These are phyloP conservation scores for Bombardia bombarda DNA, from an alignment of 495 filamentous ascomycete species.

Conservation along the genomic window DNA sequence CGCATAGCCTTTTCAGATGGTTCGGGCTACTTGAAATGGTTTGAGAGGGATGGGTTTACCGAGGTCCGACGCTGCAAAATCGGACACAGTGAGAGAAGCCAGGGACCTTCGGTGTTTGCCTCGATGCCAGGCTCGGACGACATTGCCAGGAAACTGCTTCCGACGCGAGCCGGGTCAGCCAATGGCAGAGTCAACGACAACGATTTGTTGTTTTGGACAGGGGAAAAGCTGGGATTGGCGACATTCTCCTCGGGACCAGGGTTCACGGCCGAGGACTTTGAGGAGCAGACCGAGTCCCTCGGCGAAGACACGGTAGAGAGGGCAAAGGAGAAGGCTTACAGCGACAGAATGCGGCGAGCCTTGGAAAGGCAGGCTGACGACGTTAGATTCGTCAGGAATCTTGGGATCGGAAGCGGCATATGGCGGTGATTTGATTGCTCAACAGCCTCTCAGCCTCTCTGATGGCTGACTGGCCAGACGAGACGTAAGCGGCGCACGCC, in stretches of 20 bases:
- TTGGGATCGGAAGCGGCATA: slow-evolving; percentile 43
- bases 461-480: too few relatives aligned
- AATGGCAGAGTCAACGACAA: slow-evolving; percentile 38
- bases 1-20: slow-evolving; percentile 79
- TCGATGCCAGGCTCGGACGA: slow-evolving; percentile 47
- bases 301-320: slow-evolving; percentile 38
- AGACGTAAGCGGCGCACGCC: too few relatives aligned
- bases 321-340: slow-evolving; percentile 49
- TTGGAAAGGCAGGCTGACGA: slow-evolving; percentile 77
- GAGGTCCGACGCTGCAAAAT: slow-evolving; percentile 73
- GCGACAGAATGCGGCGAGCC: slow-evolving; percentile 61
- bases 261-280: slow-evolving; percentile 39
- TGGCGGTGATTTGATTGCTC: neutral
- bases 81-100: slow-evolving; percentile 36
- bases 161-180: slow-evolving; percentile 40
- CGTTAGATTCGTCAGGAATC: slow-evolving; percentile 64
- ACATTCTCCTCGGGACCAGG: slow-evolving; percentile 48
- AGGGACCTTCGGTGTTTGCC: slow-evolving; percentile 35
- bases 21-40: slow-evolving; percentile 81
- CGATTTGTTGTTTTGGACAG: slow-evolving; percentile 73
- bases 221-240: slow-evolving; percentile 67
- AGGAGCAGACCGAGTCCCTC: slow-evolving; percentile 29
- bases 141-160: slow-evolving; percentile 64
- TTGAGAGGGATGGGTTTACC: slow-evolving; percentile 80
- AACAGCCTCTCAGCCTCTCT: too few relatives aligned